phyloP scores from a whole-genome alignment of 495 filamentous ascomycete species.

The Lasiosphaeriaceae sp. region DNA sequence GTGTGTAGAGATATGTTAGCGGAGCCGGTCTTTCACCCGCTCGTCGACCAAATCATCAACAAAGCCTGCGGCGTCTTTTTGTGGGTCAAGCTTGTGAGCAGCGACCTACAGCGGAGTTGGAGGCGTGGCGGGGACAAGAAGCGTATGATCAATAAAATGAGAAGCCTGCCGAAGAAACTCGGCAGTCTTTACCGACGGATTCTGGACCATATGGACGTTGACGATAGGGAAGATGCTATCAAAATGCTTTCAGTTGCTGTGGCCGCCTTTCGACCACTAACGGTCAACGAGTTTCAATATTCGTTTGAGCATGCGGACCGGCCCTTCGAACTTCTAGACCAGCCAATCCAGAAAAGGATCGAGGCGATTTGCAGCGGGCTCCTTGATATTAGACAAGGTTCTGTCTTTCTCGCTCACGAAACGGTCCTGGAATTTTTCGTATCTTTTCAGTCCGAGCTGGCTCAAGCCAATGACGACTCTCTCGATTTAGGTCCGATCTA shows the following conservation, averaged over 20 bases:
- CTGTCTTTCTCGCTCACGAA: no score
- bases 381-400: no score
- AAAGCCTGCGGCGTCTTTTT: not conserved
- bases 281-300: no score
- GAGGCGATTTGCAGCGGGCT: no score
- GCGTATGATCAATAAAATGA: not conserved
- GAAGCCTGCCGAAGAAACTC: not conserved
- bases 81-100: not conserved
- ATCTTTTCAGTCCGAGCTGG: no score
- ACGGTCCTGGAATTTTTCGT: no score
- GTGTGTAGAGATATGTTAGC: not conserved
- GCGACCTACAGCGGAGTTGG: not conserved
- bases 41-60: not conserved
- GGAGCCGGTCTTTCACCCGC: not conserved
- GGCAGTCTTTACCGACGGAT: not conserved
- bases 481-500: no score
- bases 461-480: no score
- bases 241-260: not conserved
- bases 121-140: not conserved
- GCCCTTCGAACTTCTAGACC: no score
- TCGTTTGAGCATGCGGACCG: no score
- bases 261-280: no score
- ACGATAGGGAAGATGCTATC: not conserved
- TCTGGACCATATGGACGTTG: not conserved
- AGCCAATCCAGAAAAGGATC: no score